phyloP scores from a whole-genome alignment of 2,329 filamentous ascomycete species.

The Diaporthe sp. region DNA sequence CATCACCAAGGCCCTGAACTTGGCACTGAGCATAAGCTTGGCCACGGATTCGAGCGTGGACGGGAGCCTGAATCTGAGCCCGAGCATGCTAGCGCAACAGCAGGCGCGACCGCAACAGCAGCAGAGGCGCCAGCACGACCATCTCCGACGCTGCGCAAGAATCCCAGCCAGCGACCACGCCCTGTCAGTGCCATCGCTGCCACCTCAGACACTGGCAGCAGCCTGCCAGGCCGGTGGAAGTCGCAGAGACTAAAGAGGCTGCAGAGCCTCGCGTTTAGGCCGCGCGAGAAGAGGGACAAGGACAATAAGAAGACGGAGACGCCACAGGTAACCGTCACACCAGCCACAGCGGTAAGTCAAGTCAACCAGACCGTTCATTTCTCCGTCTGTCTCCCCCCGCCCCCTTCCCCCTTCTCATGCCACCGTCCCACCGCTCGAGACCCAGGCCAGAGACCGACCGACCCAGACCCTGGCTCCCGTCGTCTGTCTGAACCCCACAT shows the following conservation, averaged over 20 bases:
- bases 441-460: conserved; percentile 6
- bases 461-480: conserved; percentile 16
- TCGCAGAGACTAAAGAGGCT: conserved; percentile 31
- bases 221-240: conserved; percentile 27
- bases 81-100: not conserved
- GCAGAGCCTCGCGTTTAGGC: conserved; percentile 22
- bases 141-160: not conserved
- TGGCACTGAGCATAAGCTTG: conserved; percentile 9
- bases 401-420: not conserved
- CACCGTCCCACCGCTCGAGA: not conserved
- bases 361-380: conserved; percentile 15
- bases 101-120: not conserved
- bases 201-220: not conserved
- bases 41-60: conserved; percentile 13
- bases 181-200: conserved; percentile 24
- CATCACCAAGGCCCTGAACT: not conserved
- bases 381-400: not conserved
- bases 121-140: conserved; percentile 4
- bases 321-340: conserved; percentile 32
- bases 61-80: conserved; percentile 2
- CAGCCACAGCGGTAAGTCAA: conserved; percentile 39
- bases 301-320: conserved; percentile 21
- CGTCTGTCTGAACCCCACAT: conserved; percentile 38
- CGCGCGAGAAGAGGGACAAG: conserved; percentile 28
- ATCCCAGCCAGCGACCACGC: conserved; percentile 47